Percentiles rank a stretch among this genome's conserved stretches.
Evolutionary conservation across 306 rosid genomes (phyloP).

Genomic region (Senna tora): DNA sequence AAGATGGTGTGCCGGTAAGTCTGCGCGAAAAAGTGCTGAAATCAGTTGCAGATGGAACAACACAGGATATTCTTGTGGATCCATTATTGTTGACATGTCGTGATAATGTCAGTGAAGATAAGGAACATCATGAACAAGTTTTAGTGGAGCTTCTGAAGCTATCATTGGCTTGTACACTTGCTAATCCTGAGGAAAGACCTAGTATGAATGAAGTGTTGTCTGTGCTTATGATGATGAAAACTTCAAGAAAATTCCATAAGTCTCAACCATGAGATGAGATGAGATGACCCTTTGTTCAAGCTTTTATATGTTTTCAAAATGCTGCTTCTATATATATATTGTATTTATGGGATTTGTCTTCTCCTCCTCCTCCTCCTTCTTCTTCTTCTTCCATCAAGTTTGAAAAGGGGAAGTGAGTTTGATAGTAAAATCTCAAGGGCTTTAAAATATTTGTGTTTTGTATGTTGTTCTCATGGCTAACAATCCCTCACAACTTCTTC

Average conservation of each 20-base stretch:
- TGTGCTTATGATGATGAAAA: neutral
- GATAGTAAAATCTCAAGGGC: too few relatives aligned
- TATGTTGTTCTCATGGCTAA: slow-evolving; percentile 58
- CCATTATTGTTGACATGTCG: slow-evolving; percentile 46
- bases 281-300: neutral
- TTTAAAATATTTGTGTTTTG: too few relatives aligned
- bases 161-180: slow-evolving; percentile 65
- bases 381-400: too few relatives aligned
- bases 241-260: neutral
- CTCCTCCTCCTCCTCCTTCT: too few relatives aligned
- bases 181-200: slow-evolving; percentile 68
- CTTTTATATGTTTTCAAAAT: neutral
- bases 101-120: slow-evolving; percentile 38
- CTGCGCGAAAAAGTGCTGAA: slow-evolving; percentile 60
- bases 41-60: slow-evolving; percentile 58
- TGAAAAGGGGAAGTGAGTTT: too few relatives aligned
- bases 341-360: too few relatives aligned
- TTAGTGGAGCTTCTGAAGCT: slow-evolving; percentile 59
- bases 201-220: slow-evolving; percentile 46
- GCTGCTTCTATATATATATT: too few relatives aligned
- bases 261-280: neutral
- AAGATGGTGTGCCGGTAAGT: slow-evolving; percentile 55
- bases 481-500: slow-evolving; percentile 94
- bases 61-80: slow-evolving; percentile 49
- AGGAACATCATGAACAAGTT: slow-evolving; percentile 28